These are phyloP conservation scores for Phytophthora cactorum DNA, from an alignment of 352 stramenopile genomes.

Conservation along the genomic window DNA sequence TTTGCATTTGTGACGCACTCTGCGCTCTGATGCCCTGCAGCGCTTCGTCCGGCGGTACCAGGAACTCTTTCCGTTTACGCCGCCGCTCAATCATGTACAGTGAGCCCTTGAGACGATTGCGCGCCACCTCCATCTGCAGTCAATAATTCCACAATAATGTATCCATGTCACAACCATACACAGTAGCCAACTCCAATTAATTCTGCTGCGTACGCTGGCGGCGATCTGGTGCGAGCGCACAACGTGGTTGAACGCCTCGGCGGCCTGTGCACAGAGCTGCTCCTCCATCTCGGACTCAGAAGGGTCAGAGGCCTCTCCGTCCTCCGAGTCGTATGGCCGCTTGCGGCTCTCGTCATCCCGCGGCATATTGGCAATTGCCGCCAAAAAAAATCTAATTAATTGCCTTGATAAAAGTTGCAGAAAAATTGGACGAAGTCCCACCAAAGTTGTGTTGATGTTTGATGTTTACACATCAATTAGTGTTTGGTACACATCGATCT, in stretches of 20 bases:
- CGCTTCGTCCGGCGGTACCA: conserved; percentile 35
- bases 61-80: conserved; percentile 35
- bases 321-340: conserved; percentile 14
- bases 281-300: conserved; percentile 68
- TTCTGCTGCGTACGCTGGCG: conserved; percentile 49
- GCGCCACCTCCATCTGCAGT: conserved; percentile 58
- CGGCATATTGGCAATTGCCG: conserved; percentile 15
- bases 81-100: conserved; percentile 38
- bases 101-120: conserved; percentile 59
- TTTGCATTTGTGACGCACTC: conserved; percentile 44
- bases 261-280: conserved; percentile 74
- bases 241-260: conserved; percentile 74
- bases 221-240: conserved; percentile 61
- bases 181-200: neutral
- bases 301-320: conserved; percentile 12
- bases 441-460: conserved; percentile 3
- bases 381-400: neutral
- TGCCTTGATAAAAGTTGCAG: conserved; percentile 2
- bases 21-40: conserved; percentile 52
- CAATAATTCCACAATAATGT: conserved; percentile 1
- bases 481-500: neutral
- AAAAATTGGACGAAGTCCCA: neutral
- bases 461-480: conserved; percentile 5
- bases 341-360: conserved; percentile 19
- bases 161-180: conserved; percentile 17